Percentiles rank a stretch among this genome's conserved stretches.
Conservation (phyloP, 75 land plant genomes). For the Cunninghamia lanceolata region DNA sequence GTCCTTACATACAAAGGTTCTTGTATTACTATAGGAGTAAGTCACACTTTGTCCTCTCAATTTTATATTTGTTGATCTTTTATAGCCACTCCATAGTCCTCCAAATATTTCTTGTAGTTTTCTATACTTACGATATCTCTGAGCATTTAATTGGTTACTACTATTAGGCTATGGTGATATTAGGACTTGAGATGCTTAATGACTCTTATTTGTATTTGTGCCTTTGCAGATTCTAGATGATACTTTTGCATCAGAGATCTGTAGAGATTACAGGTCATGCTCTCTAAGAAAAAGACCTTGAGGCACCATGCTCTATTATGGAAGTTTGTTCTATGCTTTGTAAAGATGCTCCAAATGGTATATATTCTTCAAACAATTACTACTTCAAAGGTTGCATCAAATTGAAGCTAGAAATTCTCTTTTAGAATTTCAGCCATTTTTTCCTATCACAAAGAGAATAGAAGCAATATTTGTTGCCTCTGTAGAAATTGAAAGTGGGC, state of each 20-base stretch:
- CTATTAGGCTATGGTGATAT: neutral
- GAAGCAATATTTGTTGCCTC: constrained; percentile 1
- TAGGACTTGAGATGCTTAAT: neutral
- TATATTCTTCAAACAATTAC: constrained; percentile 49
- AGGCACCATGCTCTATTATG: constrained; percentile 61
- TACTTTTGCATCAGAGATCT: constrained; percentile 67
- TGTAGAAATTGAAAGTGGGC: no score
- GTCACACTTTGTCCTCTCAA: no score
- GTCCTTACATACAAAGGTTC: no score
- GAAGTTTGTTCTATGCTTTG: constrained; percentile 80
- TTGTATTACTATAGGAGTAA: no score
- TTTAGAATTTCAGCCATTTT: neutral
- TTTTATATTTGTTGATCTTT: neutral
- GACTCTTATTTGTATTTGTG: neutral
- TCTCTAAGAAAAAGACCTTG: constrained; percentile 61
- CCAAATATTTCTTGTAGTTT: neutral
- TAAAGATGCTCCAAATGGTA: constrained; percentile 52
- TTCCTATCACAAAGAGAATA: neutral
- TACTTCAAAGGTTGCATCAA: constrained; percentile 16
- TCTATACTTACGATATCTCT: neutral
- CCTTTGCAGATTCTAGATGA: constrained; percentile 64
- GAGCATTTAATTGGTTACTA: neutral
- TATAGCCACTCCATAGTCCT: neutral
- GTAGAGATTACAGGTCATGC: constrained; percentile 57
- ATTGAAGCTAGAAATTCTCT: neutral